phyloP scores from a whole-genome alignment of 129 eudicot genomes.

The Lactuca sativa region DNA sequence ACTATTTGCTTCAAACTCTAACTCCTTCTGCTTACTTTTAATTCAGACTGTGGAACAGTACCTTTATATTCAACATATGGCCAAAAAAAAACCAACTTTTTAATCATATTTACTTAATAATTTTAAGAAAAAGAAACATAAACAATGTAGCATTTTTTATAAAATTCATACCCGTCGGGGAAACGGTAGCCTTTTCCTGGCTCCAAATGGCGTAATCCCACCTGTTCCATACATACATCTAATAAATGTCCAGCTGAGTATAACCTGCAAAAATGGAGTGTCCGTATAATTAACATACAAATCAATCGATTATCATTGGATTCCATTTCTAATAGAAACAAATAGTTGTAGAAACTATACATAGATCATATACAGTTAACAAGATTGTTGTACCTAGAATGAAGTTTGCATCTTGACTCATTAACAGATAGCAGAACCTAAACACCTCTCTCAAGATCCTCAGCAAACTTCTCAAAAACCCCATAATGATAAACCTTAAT shows the following conservation, averaged over 20 bases:
- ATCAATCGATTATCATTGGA: no score
- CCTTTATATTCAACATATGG: constrained; percentile 92
- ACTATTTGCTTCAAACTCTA: constrained; percentile 60
- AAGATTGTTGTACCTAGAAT: constrained; percentile 18
- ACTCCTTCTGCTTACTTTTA: constrained; percentile 58
- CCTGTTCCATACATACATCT: constrained; percentile 66
- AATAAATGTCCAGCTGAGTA: constrained; percentile 94
- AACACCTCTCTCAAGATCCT: constrained; percentile 40
- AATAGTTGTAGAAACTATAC: no score
- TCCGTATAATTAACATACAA: background rate
- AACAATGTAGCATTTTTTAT: background rate
- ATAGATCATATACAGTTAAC: no score
- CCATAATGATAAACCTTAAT: constrained; percentile 84
- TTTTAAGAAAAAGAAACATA: background rate
- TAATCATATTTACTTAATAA: background rate
- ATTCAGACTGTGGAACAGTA: constrained; percentile 56
- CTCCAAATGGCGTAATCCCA: constrained; percentile 78
- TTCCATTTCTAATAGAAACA: no score
- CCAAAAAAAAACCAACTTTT: constrained; percentile 39
- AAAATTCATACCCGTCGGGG: constrained; percentile 71
- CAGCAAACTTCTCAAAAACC: constrained; percentile 45
- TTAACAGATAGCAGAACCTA: constrained; percentile 58
- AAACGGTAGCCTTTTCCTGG: constrained; percentile 83
- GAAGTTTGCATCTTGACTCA: constrained; percentile 60
- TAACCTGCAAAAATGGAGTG: constrained; percentile 45